phyloP scores from a whole-genome alignment of 2,329 filamentous ascomycete species.

The Diaporthe vaccinii region DNA sequence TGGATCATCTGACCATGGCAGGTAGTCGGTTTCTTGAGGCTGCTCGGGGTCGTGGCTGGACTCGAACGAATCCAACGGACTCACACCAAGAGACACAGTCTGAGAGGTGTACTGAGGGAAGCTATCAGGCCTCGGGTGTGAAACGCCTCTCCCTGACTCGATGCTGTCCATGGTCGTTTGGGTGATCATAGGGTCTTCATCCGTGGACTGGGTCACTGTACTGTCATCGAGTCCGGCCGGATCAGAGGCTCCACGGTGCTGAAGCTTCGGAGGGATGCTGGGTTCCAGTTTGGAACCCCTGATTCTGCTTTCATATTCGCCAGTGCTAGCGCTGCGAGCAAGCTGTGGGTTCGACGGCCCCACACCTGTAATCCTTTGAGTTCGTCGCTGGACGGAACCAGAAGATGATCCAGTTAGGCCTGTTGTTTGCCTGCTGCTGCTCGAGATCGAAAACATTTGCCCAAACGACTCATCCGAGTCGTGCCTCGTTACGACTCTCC shows the following conservation, averaged over 20 bases:
- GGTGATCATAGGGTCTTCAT: conserved; percentile 55
- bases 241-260: neutral
- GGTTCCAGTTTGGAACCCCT: conserved; percentile 50
- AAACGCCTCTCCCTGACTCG: conserved; percentile 34
- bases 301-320: conserved; percentile 61
- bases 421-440: conserved; percentile 58
- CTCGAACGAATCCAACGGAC: conserved; percentile 51
- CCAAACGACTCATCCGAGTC: conserved; percentile 71
- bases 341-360: conserved; percentile 26
- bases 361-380: conserved; percentile 11
- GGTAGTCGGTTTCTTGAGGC: conserved; percentile 69
- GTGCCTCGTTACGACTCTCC: conserved; percentile 56
- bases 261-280: neutral
- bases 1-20: conserved; percentile 70
- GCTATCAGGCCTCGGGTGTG: conserved; percentile 36
- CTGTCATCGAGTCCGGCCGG: conserved; percentile 41
- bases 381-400: conserved; percentile 43
- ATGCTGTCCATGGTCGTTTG: conserved; percentile 58
- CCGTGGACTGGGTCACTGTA: conserved; percentile 44
- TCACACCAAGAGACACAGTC: conserved; percentile 41
- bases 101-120: conserved; percentile 36
- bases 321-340: conserved; percentile 47
- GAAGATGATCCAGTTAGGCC: conserved; percentile 54
- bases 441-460: conserved; percentile 71
- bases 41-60: conserved; percentile 55